Percentiles rank a stretch among this genome's conserved stretches.
Conservation (phyloP, 768 basidiomycete genomes). For the Candolleomyces eurysporus region DNA sequence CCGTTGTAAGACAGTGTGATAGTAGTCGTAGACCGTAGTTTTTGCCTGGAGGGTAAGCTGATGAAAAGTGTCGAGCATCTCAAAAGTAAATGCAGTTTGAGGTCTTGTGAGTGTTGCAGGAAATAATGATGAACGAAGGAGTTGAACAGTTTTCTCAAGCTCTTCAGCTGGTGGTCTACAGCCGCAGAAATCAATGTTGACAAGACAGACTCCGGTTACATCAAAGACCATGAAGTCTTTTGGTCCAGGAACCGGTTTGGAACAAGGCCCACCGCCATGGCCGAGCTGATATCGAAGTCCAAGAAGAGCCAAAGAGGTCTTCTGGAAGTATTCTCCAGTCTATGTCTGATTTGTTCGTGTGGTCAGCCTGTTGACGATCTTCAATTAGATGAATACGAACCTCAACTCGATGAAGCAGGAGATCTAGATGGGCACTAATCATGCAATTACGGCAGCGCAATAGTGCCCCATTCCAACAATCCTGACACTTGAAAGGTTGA, state of each 20-base stretch:
- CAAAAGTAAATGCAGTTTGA: not conserved
- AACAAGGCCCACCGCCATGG: conserved; percentile 10
- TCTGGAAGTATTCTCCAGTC: conserved; percentile 13
- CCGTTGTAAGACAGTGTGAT: not conserved
- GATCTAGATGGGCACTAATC: no score
- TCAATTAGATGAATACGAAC: no score
- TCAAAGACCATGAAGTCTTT: conserved; percentile 13
- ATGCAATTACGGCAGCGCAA: no score
- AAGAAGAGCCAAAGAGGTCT: not conserved
- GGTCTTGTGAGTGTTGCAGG: not conserved
- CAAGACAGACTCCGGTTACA: conserved; percentile 4
- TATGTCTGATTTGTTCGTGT: not conserved
- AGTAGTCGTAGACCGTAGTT: not conserved
- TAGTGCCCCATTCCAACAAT: no score
- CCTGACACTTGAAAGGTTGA: no score
- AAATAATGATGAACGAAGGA: not conserved
- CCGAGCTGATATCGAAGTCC: conserved; percentile 14
- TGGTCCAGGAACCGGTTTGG: conserved; percentile 7
- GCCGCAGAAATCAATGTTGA: conserved; percentile 13
- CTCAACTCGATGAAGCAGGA: no score
- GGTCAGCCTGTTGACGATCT: no score
- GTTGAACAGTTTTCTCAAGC: not conserved
- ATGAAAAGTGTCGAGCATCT: not conserved
- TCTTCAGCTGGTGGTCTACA: conserved; percentile 1
- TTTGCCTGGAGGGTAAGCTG: not conserved